Evolutionary conservation across 1,284 basidiomycete species (phyloP).

Genomic region (Tausonia pullulans): DNA sequence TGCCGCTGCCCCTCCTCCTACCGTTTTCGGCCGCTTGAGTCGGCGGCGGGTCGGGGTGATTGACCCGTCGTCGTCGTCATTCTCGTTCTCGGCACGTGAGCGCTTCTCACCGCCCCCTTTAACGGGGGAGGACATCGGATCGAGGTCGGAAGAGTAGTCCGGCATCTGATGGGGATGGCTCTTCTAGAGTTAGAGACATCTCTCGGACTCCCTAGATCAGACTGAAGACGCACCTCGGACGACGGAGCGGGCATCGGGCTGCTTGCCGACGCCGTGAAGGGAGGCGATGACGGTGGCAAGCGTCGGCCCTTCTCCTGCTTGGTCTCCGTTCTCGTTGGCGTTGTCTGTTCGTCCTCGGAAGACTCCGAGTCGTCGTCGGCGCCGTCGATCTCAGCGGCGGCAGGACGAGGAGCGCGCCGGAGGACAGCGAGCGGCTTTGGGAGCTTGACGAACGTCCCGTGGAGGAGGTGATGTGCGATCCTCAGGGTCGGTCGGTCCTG

Average conservation of each 20-base stretch:
- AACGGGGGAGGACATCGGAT: conserved; percentile 10
- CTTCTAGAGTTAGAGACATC: not conserved
- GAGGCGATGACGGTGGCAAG: not conserved
- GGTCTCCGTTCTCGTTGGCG: too few relatives aligned
- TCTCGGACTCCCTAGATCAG: not conserved
- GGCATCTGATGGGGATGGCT: not conserved
- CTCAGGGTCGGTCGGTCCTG: conserved; percentile 58
- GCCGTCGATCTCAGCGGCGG: conserved; percentile 4
- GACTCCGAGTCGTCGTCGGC: not conserved
- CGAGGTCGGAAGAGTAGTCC: conserved; percentile 17
- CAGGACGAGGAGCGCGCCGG: conserved; percentile 4
- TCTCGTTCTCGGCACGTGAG: too few relatives aligned
- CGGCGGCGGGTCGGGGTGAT: not conserved
- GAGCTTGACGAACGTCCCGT: conserved; percentile 60
- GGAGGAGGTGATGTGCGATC: conserved; percentile 70
- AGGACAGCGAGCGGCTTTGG: conserved; percentile 61
- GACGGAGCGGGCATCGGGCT: conserved; percentile 1
- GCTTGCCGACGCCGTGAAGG: conserved; percentile 13
- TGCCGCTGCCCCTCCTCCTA: not conserved
- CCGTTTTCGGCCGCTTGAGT: not conserved
- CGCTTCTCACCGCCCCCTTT: not conserved
- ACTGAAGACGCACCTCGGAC: not conserved
- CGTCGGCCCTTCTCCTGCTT: not conserved
- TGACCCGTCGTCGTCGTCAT: too few relatives aligned
- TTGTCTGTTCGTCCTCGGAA: too few relatives aligned